A percentile compares a stretch with the other conserved stretches of the same genome.
Conservation (phyloP, 2,329 filamentous ascomycete genomes). For the Claviceps pusilla region DNA sequence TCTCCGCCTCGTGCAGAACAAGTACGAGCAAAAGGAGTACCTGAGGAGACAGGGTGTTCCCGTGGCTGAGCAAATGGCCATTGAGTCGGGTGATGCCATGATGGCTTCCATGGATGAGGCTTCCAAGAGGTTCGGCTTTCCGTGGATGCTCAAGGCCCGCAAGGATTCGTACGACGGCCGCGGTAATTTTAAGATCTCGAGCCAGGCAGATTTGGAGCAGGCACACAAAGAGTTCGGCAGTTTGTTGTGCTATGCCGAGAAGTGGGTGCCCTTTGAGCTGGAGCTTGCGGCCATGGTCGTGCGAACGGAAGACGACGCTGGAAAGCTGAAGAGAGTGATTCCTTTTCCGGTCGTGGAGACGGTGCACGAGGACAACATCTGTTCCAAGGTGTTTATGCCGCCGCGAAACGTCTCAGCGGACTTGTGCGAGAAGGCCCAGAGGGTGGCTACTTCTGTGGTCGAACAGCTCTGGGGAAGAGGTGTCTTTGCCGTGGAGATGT, state of each 20-base stretch:
- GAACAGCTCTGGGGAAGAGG: constrained; percentile 72
- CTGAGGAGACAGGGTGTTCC: constrained; percentile 53
- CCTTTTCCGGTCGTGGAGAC: constrained; percentile 89
- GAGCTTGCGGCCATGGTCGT: constrained; percentile 93
- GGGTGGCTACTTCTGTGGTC: constrained; percentile 66
- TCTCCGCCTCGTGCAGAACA: constrained; percentile 81
- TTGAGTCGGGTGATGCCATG: constrained; percentile 41
- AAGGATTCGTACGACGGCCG: constrained; percentile 89
- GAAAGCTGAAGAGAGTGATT: constrained; percentile 34
- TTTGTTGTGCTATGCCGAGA: constrained; percentile 71
- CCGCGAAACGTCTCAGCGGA: constrained; percentile 52
- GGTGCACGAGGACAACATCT: constrained; percentile 87
- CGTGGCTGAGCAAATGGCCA: constrained; percentile 53
- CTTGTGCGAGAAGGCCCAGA: constrained; percentile 51
- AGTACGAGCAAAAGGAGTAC: constrained; percentile 78
- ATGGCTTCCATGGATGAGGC: constrained; percentile 47
- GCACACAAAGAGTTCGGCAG: constrained; percentile 56
- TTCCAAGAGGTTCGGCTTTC: constrained; percentile 54
- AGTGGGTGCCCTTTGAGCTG: constrained; percentile 70
- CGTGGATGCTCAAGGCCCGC: constrained; percentile 83
- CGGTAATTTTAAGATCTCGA: constrained; percentile 41
- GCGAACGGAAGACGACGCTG: constrained; percentile 58
- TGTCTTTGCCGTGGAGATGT: constrained; percentile 95
- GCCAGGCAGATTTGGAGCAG: constrained; percentile 34
- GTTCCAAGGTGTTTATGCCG: constrained; percentile 80